Percentiles rank a stretch among this genome's conserved stretches.
Conservation (phyloP, 345 rosid species). For the Bretschneidera sinensis region DNA sequence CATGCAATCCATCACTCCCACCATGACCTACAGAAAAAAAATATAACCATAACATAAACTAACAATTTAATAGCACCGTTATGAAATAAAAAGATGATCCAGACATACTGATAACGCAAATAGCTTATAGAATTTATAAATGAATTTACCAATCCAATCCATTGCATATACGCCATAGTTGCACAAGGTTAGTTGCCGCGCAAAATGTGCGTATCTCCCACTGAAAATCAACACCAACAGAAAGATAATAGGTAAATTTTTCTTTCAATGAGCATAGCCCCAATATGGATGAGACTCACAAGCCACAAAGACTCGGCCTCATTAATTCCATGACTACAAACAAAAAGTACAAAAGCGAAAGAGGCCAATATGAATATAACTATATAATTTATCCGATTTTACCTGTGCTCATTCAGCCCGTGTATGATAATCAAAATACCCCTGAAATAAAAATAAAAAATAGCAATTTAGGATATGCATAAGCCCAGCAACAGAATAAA, state of each 20-base stretch:
- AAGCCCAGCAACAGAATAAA: conserved; percentile 1
- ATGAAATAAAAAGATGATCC: conserved; percentile 12
- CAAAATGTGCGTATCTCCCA: conserved; percentile 90
- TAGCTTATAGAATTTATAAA: background rate
- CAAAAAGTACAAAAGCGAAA: background rate
- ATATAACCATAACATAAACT: conserved; percentile 1
- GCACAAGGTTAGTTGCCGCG: conserved; percentile 67
- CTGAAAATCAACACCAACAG: conserved; percentile 28
- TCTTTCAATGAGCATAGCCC: background rate
- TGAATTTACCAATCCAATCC: conserved; percentile 85
- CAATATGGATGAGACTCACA: background rate
- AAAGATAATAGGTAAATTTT: background rate
- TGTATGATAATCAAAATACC: conserved; percentile 85
- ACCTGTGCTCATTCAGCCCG: conserved; percentile 97
- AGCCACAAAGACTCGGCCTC: background rate
- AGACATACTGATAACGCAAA: too few relatives aligned
- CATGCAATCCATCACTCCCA: conserved; percentile 99
- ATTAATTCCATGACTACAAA: background rate
- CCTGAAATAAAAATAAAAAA: conserved; percentile 36
- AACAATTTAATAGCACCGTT: conserved; percentile 23
- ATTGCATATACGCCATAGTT: conserved; percentile 82
- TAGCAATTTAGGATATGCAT: background rate
- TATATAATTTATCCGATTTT: background rate
- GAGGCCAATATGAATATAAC: too few relatives aligned
- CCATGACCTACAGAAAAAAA: conserved; percentile 69